These are phyloP conservation scores for Hypomontagnella monticulosa DNA, from an alignment of 495 filamentous ascomycete species.

Conservation along the genomic window DNA sequence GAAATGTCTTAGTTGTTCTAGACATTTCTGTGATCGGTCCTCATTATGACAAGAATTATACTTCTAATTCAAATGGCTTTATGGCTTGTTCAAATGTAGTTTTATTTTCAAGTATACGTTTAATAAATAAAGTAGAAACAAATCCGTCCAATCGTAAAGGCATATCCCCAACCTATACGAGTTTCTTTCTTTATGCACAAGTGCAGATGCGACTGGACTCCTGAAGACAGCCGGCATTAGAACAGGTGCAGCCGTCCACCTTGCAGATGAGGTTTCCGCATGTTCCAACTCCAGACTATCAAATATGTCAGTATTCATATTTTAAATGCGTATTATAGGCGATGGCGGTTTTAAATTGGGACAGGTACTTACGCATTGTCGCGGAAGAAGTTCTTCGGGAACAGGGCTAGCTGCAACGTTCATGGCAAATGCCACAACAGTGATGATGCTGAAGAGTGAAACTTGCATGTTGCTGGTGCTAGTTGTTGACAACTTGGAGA, in stretches of 20 bases:
- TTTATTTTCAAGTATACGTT: too few species aligned
- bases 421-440: constrained; percentile 2
- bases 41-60: too few species aligned
- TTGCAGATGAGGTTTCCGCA: constrained; percentile 20
- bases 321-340: neutral
- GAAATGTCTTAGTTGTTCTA: too few species aligned
- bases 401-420: constrained; percentile 13
- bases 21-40: too few species aligned
- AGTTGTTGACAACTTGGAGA: neutral
- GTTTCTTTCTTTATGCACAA: neutral
- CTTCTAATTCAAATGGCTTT: too few species aligned
- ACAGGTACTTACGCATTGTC: constrained; percentile 4
- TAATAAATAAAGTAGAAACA: too few species aligned
- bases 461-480: constrained; percentile 10
- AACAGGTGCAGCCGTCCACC: constrained; percentile 16
- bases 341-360: neutral
- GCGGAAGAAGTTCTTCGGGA: constrained; percentile 7
- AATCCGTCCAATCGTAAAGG: too few species aligned
- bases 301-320: neutral
- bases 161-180: too few species aligned
- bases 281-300: constrained; percentile 15
- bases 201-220: constrained; percentile 20
- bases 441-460: neutral
- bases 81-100: too few species aligned
- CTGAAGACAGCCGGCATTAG: constrained; percentile 12